These are phyloP conservation scores for Arthroderma uncinatum DNA, from an alignment of 2,329 filamentous ascomycete genomes.

Conservation along the genomic window DNA sequence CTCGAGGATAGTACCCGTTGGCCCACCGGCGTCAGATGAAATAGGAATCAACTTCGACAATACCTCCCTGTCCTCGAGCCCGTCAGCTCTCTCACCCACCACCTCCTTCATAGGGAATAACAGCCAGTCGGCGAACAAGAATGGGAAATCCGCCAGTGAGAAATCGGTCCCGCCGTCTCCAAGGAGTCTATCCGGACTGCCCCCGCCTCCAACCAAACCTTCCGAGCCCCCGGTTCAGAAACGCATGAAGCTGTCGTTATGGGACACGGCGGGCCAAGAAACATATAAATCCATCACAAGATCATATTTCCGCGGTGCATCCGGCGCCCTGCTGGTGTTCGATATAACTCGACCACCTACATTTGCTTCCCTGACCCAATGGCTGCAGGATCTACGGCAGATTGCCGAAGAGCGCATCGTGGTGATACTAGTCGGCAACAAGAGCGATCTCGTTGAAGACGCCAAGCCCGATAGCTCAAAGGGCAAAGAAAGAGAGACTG, in stretches of 20 bases:
- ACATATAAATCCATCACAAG: conserved; percentile 94
- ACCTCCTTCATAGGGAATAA: conserved; percentile 3
- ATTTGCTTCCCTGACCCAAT: conserved; percentile 79
- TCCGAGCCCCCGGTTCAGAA: conserved; percentile 37
- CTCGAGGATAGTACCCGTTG: conserved; percentile 81
- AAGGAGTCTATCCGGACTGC: conserved; percentile 19
- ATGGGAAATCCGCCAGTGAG: conserved; percentile 8
- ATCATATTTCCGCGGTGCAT: conserved; percentile 80
- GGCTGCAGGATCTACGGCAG: conserved; percentile 85
- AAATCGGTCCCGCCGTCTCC: conserved; percentile 15
- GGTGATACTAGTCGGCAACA: conserved; percentile 90
- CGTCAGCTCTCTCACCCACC: conserved; percentile 8
- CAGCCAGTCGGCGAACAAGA: conserved; percentile 5
- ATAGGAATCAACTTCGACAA: conserved; percentile 42
- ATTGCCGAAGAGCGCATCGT: conserved; percentile 95
- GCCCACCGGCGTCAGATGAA: conserved; percentile 59
- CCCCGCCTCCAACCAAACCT: conserved; percentile 27
- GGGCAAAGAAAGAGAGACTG: neutral
- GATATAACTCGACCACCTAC: conserved; percentile 80
- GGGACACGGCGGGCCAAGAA: conserved; percentile 95
- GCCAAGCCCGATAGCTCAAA: too few relatives aligned
- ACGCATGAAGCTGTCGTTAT: conserved; percentile 89
- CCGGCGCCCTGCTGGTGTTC: conserved; percentile 75
- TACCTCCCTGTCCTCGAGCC: conserved; percentile 8
- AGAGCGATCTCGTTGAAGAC: conserved; percentile 63